Evolutionary conservation across 352 stramenopile species (phyloP).

Genomic region (Globisporangium barbulae): DNA sequence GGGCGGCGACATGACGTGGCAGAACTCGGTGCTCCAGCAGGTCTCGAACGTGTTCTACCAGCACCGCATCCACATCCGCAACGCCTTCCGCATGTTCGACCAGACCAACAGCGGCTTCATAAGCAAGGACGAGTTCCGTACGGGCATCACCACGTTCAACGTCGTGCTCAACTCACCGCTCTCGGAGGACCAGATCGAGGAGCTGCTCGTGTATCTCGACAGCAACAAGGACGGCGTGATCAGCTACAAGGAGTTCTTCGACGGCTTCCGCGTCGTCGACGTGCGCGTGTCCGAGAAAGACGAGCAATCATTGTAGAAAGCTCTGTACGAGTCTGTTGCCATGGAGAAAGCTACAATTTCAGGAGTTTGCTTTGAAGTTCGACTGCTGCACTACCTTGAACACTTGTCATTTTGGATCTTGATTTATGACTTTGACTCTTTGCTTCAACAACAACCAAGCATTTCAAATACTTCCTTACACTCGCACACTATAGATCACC

Average conservation of each 20-base stretch:
- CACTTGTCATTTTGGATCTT: constrained; percentile 4
- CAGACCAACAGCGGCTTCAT: constrained; percentile 78
- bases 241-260: constrained; percentile 94
- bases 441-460: neutral
- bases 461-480: neutral
- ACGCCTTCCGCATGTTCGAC: constrained; percentile 92
- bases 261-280: constrained; percentile 88
- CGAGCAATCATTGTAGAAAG: constrained; percentile 14
- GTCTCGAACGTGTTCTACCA: constrained; percentile 94
- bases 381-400: neutral
- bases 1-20: constrained; percentile 77
- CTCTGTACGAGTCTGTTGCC: neutral
- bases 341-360: neutral
- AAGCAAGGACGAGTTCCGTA: constrained; percentile 82
- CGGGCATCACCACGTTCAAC: constrained; percentile 86
- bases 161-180: constrained; percentile 88
- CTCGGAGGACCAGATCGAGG: constrained; percentile 90
- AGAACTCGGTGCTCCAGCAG: constrained; percentile 91
- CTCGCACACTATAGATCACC: neutral
- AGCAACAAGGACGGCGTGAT: constrained; percentile 89
- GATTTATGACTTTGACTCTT: neutral
- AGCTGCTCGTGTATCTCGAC: constrained; percentile 86
- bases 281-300: constrained; percentile 45
- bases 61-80: constrained; percentile 91
- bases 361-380: neutral